phyloP scores from a whole-genome alignment of 1,284 basidiomycete genomes.

The Ceraceosorus bombacis region DNA sequence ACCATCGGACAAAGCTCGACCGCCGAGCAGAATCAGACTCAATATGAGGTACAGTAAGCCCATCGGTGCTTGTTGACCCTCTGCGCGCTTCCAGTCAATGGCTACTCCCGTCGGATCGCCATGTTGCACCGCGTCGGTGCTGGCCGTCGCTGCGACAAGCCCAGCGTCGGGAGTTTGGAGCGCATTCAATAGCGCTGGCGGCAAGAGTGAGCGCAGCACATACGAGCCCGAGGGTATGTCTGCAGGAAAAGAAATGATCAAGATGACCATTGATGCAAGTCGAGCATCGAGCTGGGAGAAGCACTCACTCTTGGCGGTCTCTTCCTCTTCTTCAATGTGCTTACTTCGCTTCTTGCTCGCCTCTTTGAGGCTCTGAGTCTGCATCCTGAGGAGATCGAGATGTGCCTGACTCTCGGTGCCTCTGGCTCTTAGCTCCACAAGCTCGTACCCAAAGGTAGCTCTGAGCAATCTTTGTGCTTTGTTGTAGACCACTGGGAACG shows the following conservation, averaged over 20 bases:
- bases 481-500: slow-evolving; percentile 30
- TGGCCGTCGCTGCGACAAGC: background rate
- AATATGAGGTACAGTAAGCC: slow-evolving; percentile 44
- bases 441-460: slow-evolving; percentile 23
- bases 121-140: too few species aligned
- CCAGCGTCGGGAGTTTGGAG: slow-evolving; percentile 9
- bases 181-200: slow-evolving; percentile 7
- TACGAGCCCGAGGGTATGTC: slow-evolving; percentile 8
- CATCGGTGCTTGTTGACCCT: slow-evolving; percentile 32
- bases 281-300: background rate
- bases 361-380: slow-evolving; percentile 5
- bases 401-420: slow-evolving; percentile 19
- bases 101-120: slow-evolving; percentile 1
- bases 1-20: slow-evolving; percentile 43
- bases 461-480: slow-evolving; percentile 29
- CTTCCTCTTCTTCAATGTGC: slow-evolving; percentile 7
- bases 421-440: slow-evolving; percentile 30
- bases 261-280: background rate
- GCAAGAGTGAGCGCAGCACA: slow-evolving; percentile 20
- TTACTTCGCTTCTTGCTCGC: slow-evolving; percentile 7
- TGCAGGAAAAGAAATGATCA: background rate
- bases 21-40: slow-evolving; percentile 45
- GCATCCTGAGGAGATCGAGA: slow-evolving; percentile 20
- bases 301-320: slow-evolving; percentile 10
- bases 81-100: slow-evolving; percentile 26